Percentiles rank a stretch among this genome's conserved stretches.
phyloP scores from a whole-genome alignment of 805 yeast genomes.

The Lipomyces sp. region DNA sequence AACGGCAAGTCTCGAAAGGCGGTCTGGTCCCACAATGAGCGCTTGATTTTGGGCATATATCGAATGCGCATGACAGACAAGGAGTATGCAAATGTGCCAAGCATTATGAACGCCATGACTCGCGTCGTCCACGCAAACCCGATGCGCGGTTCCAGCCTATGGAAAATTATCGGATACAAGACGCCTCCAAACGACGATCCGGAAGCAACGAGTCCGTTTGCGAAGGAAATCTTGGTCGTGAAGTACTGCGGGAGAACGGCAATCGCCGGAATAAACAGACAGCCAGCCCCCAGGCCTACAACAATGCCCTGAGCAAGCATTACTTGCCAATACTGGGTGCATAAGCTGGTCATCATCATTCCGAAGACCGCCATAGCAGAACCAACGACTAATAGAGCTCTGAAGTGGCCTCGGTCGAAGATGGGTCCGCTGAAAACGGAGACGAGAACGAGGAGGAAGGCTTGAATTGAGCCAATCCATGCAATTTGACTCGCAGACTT shows the following conservation, averaged over 20 bases:
- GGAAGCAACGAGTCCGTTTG: constrained; percentile 46
- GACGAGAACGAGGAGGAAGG: constrained; percentile 31
- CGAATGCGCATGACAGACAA: constrained; percentile 33
- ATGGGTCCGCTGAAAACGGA: constrained; percentile 35
- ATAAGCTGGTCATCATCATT: constrained; percentile 38
- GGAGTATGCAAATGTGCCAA: constrained; percentile 33
- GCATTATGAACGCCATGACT: constrained; percentile 46
- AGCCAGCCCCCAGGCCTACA: constrained; percentile 45
- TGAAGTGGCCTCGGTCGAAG: constrained; percentile 35
- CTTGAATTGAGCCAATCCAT: constrained; percentile 39
- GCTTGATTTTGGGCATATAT: constrained; percentile 17
- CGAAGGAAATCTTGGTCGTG: constrained; percentile 40
- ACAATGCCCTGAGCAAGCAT: constrained; percentile 53
- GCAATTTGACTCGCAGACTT: constrained; percentile 34
- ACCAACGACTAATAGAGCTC: constrained; percentile 29
- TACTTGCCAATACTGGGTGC: constrained; percentile 49
- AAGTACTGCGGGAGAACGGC: constrained; percentile 49
- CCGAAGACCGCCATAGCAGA: constrained; percentile 31
- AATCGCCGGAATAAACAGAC: constrained; percentile 46
- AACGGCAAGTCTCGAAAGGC: constrained; percentile 35
- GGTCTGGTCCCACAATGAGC: constrained; percentile 21
- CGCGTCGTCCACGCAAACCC: constrained; percentile 57
- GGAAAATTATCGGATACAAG: constrained; percentile 48
- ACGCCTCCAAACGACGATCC: constrained; percentile 55
- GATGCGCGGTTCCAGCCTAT: constrained; percentile 41